Base-by-base conservation (phyloP, 2,329 filamentous ascomycete genomes). In the Neodidymelliopsis sp. region DNA sequence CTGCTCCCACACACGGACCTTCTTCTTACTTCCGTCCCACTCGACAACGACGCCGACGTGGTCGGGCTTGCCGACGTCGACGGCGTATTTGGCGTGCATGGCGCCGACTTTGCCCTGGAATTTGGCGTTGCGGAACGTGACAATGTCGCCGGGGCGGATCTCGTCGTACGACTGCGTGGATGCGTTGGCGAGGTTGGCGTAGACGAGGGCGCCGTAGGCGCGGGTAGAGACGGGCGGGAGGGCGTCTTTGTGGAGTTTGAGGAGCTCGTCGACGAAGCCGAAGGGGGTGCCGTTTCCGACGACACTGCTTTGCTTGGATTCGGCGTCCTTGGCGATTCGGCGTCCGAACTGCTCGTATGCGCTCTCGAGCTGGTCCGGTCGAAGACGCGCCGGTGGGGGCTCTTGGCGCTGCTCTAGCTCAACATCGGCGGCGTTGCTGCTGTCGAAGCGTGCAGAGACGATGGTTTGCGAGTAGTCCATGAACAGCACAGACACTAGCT, bases 21-120 rank as follows among this genome's bases (percentile, higher is more conserved):
- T 97, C 82, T 96, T 96, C 83, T 97, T 96, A 29, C 91, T 96
- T 3, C 94, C 94, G 72, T 99, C 94, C 94, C 94, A 99, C 72
- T 99, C 94, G 8, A 91, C 84, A 4, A 99, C 93, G 2, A 99
- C 78, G 2, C 84, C 94, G 0, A 97, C 93, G 66, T 99, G 94
- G 56, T 93, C 82, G 8, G 84, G 90, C 70, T 90, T 94, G 57
- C 91, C 92, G 1, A 97, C 90, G 61, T 99, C 94, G 41, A 85
- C 79, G 37, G 81, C 87, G 73, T 99, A 99, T 73, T 97, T 97
- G 59, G 90, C 88, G 70, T 97, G 92, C 89, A 99, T 92, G 4
- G 91, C 84, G 1, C 94, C 94, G 61, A 93, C 90, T 73, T 97
- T 96, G 50, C 94, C 94, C 74, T 97, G 91, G 76, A 99, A 97